Conservation (phyloP, 1,284 basidiomycete species). For the Grifola frondosa region DNA sequence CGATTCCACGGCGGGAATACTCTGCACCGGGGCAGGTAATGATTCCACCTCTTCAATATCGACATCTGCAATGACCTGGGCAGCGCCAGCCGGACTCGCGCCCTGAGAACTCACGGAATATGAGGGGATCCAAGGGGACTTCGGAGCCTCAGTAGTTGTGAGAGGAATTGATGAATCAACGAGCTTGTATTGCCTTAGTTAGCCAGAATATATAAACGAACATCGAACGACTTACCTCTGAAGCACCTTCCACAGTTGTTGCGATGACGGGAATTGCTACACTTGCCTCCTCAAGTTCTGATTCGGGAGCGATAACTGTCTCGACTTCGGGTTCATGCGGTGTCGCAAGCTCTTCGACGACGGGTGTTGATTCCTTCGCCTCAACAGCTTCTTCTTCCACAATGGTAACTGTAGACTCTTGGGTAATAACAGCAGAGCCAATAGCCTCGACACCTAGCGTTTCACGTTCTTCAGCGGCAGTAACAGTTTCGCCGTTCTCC, state of each 20-base stretch:
- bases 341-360: slow-evolving; percentile 5
- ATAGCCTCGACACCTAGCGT: background rate
- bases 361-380: background rate
- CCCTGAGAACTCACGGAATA: slow-evolving; percentile 28
- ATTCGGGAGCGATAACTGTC: too few species aligned
- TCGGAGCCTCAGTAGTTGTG: slow-evolving; percentile 17
- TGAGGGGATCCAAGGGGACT: slow-evolving; percentile 25
- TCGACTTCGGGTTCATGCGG: background rate
- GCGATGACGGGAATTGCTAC: slow-evolving; percentile 4
- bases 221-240: slow-evolving; percentile 6
- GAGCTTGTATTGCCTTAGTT: background rate
- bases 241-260: slow-evolving; percentile 6
- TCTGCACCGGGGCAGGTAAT: slow-evolving; percentile 5
- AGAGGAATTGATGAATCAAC: background rate
- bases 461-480: background rate
- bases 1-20: background rate
- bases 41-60: slow-evolving; percentile 14
- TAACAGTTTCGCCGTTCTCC: background rate
- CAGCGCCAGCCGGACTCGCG: slow-evolving; percentile 16
- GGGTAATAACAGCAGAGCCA: background rate
- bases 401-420: background rate
- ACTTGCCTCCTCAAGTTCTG: too few species aligned
- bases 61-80: slow-evolving; percentile 5
- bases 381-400: slow-evolving; percentile 2
- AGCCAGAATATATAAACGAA: too few species aligned